Evolutionary conservation across 2,329 filamentous ascomycete species (phyloP), one percentile per base, ranked within the genome.

Genomic region (Trichoderma aggressivum): DNA sequence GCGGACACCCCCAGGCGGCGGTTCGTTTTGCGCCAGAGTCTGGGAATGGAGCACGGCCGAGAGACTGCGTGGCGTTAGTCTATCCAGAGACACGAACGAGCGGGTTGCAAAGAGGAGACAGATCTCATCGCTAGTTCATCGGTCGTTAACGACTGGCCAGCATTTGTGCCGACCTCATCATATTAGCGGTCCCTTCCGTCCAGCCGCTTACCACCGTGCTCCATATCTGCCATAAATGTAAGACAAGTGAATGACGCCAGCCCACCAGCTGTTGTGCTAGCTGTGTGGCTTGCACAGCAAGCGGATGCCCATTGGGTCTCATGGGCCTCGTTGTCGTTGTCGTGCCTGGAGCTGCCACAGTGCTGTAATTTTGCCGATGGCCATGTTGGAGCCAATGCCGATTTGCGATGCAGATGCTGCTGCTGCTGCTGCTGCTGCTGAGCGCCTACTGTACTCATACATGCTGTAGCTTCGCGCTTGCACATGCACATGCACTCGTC

Each of bases 161-260:
- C 50, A 28, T 70, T 56, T 56, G 34, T 50, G 62, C 70, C 70
- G 70, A 53, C 70, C 55, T 61, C 56, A 43, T 60, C 50, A 61
- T 66, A 68, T 68, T 59, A 67, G 61, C 70, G 70, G 70, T 66
- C 70, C 62, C 61, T 71, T 71, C 70, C 70, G 70, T 71, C 70
- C 61, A 71, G 62, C 70, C 62, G 70, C 69, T 65, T 70, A 50
- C 66, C 56, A 70, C 43, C 58, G 58, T 59, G 28, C 56, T 59
- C 56, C 56, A 59, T 34, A 32, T 59, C 56, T 34, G 56, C 30
- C 30, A 34, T 34, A 59, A 59, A 59, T 67, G 53, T 59, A 47
- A 67, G 64, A 59, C 64, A 47, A 58, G 26, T 30, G 18, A 30
- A 43, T 59, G 34, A 47, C 53, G 53, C 64, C 64, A 67, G 24